A percentile compares a stretch with the other conserved stretches of the same genome.
phyloP scores from a whole-genome alignment of 192 early-diverging fungal species.

The Entomortierella lignicola region DNA sequence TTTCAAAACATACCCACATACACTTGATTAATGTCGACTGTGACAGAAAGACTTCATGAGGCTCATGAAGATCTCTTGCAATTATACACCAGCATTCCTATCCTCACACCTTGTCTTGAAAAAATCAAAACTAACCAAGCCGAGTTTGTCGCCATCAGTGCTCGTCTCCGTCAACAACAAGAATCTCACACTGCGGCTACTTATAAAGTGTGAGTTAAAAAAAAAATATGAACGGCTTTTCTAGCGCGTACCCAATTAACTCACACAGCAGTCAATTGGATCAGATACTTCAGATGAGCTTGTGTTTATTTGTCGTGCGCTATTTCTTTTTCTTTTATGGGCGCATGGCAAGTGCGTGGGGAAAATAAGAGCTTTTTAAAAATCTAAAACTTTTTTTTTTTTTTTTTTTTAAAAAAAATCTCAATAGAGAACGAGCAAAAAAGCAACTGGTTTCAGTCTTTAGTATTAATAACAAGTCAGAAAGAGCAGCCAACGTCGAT shows the following conservation, averaged over 20 bases:
- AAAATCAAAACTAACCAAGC: conserved; percentile 48
- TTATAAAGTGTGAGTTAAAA: conserved; percentile 23
- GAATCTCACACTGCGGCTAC: conserved; percentile 10
- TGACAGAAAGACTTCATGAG: conserved; percentile 38
- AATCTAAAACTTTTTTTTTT: neutral
- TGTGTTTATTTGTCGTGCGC: too few species aligned
- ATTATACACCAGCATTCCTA: conserved; percentile 40
- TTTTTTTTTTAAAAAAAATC: neutral
- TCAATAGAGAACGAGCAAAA: conserved; percentile 32
- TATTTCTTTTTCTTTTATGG: too few species aligned
- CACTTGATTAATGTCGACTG: conserved; percentile 50
- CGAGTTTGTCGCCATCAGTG: conserved; percentile 38
- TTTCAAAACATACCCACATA: neutral
- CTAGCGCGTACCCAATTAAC: too few species aligned
- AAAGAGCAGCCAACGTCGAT: conserved; percentile 12
- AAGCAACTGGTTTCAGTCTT: conserved; percentile 49
- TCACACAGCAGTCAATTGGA: too few species aligned
- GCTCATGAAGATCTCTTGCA: conserved; percentile 43
- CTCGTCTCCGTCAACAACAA: conserved; percentile 31
- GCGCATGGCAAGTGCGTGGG: too few species aligned
- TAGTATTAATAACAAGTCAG: conserved; percentile 32
- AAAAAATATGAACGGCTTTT: neutral
- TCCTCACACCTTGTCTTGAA: conserved; percentile 43
- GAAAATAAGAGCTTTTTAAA: too few species aligned
- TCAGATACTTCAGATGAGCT: too few species aligned